phyloP scores from a whole-genome alignment of 257 asterid species.

The Solanum okadae region DNA sequence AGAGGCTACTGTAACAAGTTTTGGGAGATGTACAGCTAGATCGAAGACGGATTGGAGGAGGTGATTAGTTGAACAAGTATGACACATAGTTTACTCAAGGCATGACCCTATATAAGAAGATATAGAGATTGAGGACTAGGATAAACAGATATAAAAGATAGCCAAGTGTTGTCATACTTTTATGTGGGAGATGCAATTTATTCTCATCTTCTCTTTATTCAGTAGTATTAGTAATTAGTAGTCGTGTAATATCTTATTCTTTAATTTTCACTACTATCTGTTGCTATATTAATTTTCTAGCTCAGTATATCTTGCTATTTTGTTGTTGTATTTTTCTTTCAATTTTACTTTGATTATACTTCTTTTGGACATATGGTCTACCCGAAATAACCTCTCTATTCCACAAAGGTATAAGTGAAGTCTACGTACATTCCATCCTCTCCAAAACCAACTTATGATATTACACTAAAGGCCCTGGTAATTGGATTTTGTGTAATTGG shows the following conservation, averaged over 20 bases:
- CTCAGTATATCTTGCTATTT: background rate
- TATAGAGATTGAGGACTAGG: background rate
- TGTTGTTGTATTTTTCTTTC: background rate
- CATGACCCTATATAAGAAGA: background rate
- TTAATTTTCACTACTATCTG: background rate
- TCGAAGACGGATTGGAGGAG: background rate
- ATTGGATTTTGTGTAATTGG: too few relatives aligned
- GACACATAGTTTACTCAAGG: background rate
- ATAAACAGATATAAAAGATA: background rate
- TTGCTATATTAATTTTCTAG: background rate
- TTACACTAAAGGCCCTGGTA: background rate
- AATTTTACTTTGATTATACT: background rate
- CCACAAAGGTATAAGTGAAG: background rate
- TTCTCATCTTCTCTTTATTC: background rate
- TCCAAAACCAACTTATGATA: fast-evolving
- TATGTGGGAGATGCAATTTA: background rate
- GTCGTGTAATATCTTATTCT: background rate
- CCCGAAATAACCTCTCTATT: fast-evolving
- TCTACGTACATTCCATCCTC: background rate
- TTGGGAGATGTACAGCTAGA: background rate
- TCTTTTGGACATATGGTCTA: background rate
- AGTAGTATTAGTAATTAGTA: background rate
- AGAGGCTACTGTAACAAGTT: background rate
- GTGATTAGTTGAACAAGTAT: background rate
- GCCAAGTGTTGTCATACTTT: background rate